Evolutionary conservation across 345 rosid species (phyloP).

Genomic region (Citrus reticulata): DNA sequence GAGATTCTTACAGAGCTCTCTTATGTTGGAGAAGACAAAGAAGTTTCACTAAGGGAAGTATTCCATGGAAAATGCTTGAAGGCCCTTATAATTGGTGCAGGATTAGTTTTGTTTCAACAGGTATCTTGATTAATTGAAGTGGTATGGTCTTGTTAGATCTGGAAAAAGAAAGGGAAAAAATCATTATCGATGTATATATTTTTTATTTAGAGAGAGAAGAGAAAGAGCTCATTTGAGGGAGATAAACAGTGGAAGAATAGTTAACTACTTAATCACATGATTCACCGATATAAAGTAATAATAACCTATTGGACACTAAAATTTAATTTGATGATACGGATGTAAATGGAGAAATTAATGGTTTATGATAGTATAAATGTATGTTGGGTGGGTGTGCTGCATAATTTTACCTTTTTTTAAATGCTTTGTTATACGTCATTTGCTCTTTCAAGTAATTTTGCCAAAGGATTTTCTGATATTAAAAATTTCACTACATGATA

Average conservation of each 20-base stretch:
- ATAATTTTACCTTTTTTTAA: background rate
- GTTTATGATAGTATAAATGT: background rate
- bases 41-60: constrained; percentile 53
- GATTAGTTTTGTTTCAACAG: constrained; percentile 96
- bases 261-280: background rate
- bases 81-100: constrained; percentile 82
- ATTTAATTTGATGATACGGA: background rate
- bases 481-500: background rate
- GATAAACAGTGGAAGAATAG: background rate
- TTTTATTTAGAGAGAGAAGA: background rate
- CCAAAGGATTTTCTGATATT: too few relatives aligned
- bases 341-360: background rate
- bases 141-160: background rate
- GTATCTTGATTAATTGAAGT: constrained; percentile 26
- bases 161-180: background rate
- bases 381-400: background rate
- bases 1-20: constrained; percentile 73
- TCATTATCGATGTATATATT: background rate
- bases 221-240: background rate
- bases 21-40: constrained; percentile 64
- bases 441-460: background rate
- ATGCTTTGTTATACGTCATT: background rate
- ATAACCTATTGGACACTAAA: background rate
- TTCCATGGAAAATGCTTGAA: constrained; percentile 81
- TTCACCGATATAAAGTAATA: background rate